Percentiles rank a stretch among this genome's conserved stretches.
These are phyloP conservation scores for Globisporangium polare DNA, from an alignment of 352 stramenopile species.

Conservation along the genomic window DNA sequence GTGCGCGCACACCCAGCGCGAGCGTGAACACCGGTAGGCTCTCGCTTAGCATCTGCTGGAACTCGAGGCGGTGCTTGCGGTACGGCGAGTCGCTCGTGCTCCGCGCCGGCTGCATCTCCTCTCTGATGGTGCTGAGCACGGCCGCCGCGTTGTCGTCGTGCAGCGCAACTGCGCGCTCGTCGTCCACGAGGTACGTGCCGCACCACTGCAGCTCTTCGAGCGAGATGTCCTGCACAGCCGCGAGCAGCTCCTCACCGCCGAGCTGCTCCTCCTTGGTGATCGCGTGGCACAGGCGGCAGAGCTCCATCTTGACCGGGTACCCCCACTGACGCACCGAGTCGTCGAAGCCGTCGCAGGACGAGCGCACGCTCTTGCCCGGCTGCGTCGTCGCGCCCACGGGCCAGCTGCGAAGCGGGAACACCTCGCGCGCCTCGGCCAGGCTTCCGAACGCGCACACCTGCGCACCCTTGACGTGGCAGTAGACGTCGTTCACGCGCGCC, in stretches of 20 bases:
- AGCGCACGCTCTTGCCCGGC: conserved; percentile 26
- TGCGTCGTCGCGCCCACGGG: conserved; percentile 30
- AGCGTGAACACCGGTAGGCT: conserved; percentile 13
- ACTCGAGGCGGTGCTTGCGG: conserved; percentile 56
- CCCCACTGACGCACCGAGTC: conserved; percentile 37
- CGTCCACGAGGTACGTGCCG: conserved; percentile 31
- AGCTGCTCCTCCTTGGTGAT: conserved; percentile 29
- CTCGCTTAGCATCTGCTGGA: conserved; percentile 20
- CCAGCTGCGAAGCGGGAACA: conserved; percentile 39
- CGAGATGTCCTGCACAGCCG: conserved; percentile 31
- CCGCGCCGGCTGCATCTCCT: background rate
- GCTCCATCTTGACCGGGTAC: conserved; percentile 48
- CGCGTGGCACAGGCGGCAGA: conserved; percentile 36
- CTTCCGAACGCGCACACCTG: conserved; percentile 35
- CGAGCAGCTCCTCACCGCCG: conserved; percentile 22
- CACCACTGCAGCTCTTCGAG: conserved; percentile 49
- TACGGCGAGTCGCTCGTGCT: conserved; percentile 42
- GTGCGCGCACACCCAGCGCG: conserved; percentile 5
- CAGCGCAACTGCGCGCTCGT: conserved; percentile 9
- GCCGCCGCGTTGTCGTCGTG: conserved; percentile 14
- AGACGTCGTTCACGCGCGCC: conserved; percentile 38
- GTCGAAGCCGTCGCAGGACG: conserved; percentile 37
- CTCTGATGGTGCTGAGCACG: background rate
- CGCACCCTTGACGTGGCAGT: conserved; percentile 40
- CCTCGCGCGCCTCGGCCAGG: conserved; percentile 31